phyloP scores from a whole-genome alignment of 805 yeast species.

The Barnettozyma wickerhamii region DNA sequence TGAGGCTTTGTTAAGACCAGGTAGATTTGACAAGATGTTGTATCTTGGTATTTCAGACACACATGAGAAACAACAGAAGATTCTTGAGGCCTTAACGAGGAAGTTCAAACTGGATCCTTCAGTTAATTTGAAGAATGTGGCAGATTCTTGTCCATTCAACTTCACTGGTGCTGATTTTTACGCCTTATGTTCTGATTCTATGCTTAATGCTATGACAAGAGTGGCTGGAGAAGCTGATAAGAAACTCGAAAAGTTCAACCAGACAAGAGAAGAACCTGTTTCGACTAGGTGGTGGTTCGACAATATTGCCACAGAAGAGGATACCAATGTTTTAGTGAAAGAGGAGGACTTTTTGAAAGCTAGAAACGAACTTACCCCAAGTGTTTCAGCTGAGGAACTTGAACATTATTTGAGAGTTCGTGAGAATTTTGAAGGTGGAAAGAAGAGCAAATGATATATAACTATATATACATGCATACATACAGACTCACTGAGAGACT shows the following conservation, averaged over 20 bases:
- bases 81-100: slow-evolving; percentile 82
- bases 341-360: slow-evolving; percentile 79
- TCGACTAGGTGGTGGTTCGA: slow-evolving; percentile 91
- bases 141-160: slow-evolving; percentile 76
- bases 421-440: slow-evolving; percentile 72
- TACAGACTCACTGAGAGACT: too few relatives aligned
- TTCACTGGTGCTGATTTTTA: slow-evolving; percentile 98
- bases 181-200: slow-evolving; percentile 92
- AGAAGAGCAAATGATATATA: slow-evolving; percentile 6
- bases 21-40: slow-evolving; percentile 92
- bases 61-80: slow-evolving; percentile 80
- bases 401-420: slow-evolving; percentile 78
- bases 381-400: slow-evolving; percentile 85
- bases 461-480: too few relatives aligned
- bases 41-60: slow-evolving; percentile 93
- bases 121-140: slow-evolving; percentile 56
- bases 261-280: slow-evolving; percentile 35
- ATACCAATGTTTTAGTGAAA: slow-evolving; percentile 62
- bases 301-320: slow-evolving; percentile 62
- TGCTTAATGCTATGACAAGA: slow-evolving; percentile 94
- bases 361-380: slow-evolving; percentile 64
- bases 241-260: slow-evolving; percentile 53
- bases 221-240: slow-evolving; percentile 72
- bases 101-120: slow-evolving; percentile 62
- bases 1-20: slow-evolving; percentile 90